Conservation (phyloP, 805 yeast species). For the Candida maris region DNA sequence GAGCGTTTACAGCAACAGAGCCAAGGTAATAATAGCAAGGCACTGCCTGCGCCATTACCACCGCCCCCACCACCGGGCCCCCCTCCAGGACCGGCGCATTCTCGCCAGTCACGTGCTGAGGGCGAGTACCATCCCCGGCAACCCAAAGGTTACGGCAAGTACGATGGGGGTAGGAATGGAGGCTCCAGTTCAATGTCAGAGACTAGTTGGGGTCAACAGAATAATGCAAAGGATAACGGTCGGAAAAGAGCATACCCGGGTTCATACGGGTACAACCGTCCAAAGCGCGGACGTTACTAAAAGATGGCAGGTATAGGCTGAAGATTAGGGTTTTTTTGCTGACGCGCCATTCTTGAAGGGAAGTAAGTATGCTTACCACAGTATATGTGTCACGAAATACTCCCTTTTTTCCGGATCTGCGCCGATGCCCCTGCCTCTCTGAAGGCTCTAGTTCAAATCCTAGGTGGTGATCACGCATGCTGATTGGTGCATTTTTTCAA, state of each 20-base stretch:
- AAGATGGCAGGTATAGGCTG: too few relatives aligned
- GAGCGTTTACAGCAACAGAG: constrained; percentile 3
- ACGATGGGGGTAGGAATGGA: not conserved
- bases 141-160: not conserved
- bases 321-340: too few relatives aligned
- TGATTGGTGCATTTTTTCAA: too few relatives aligned
- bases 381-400: too few relatives aligned
- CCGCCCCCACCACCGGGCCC: constrained; percentile 14
- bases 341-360: too few relatives aligned
- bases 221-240: not conserved
- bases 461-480: too few relatives aligned
- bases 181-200: not conserved
- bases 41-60: constrained; percentile 17
- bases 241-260: not conserved
- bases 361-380: too few relatives aligned
- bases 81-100: constrained; percentile 6
- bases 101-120: constrained; percentile 2
- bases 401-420: too few relatives aligned
- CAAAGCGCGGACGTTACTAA: constrained; percentile 5
- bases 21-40: not conserved
- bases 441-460: too few relatives aligned
- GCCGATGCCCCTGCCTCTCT: too few relatives aligned
- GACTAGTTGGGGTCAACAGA: too few relatives aligned
- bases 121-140: not conserved
- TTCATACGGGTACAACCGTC: not conserved